These are phyloP conservation scores for Alnus rubra DNA, from an alignment of 306 rosid species.

Conservation along the genomic window DNA sequence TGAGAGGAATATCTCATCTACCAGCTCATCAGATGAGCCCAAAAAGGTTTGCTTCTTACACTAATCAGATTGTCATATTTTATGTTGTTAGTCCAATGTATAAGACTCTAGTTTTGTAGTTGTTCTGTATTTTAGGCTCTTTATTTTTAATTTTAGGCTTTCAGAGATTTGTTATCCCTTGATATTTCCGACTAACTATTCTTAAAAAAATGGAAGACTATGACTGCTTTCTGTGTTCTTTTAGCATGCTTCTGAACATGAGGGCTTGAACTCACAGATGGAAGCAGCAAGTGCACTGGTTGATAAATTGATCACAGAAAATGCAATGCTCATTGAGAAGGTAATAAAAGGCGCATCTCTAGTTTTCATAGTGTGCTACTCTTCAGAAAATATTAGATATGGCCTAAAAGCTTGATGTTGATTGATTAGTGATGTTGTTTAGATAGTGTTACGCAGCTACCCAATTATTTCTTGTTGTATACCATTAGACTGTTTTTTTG, in stretches of 20 bases:
- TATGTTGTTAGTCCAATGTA: too few relatives aligned
- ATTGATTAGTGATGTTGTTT: neutral
- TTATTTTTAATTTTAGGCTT: neutral
- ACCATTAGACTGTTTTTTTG: neutral
- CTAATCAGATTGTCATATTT: too few relatives aligned
- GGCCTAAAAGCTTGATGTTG: neutral
- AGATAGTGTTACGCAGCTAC: neutral
- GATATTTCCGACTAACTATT: neutral
- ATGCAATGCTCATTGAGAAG: slow-evolving; percentile 92
- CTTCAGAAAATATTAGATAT: neutral
- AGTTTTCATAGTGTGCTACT: neutral
- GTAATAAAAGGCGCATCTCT: slow-evolving; percentile 30
- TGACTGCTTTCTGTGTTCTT: slow-evolving; percentile 17
- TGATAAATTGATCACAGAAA: slow-evolving; percentile 71
- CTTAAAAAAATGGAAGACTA: slow-evolving; percentile 16
- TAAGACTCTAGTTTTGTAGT: neutral
- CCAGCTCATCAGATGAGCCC: slow-evolving; percentile 38
- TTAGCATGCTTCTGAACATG: slow-evolving; percentile 38
- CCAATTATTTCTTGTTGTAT: neutral
- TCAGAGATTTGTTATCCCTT: neutral
- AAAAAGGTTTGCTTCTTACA: slow-evolving; percentile 55
- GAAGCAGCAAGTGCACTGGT: slow-evolving; percentile 64
- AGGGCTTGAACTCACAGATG: slow-evolving; percentile 67
- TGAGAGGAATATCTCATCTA: slow-evolving; percentile 46
- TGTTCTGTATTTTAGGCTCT: neutral